A percentile compares a stretch with the other conserved stretches of the same genome.
Evolutionary conservation across 306 rosid genomes (phyloP).

Genomic region (Cicer judaicum): DNA sequence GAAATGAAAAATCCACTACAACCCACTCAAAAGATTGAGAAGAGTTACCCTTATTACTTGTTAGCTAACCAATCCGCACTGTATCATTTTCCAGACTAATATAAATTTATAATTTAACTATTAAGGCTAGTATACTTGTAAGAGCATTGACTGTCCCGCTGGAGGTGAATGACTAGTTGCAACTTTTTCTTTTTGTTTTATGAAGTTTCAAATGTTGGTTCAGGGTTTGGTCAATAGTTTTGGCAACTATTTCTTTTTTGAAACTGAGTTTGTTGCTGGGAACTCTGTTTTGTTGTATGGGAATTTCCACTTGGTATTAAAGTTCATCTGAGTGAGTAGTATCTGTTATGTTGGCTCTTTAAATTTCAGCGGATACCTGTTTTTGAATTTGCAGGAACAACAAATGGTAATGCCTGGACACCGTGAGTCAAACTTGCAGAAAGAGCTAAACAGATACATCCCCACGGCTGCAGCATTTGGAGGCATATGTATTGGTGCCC

Average conservation of each 20-base stretch:
- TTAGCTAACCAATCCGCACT: no score
- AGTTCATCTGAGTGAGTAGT: neutral
- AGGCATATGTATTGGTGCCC: constrained; percentile 90
- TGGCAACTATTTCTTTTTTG: neutral
- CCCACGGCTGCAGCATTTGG: constrained; percentile 96
- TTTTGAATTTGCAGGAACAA: constrained; percentile 74
- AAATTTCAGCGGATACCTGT: neutral
- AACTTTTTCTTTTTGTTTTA: neutral
- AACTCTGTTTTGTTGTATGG: neutral
- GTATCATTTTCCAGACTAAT: neutral
- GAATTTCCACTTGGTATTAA: neutral
- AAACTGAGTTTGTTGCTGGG: neutral
- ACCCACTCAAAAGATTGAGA: no score
- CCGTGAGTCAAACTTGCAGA: constrained; percentile 88
- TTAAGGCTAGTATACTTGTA: constrained; percentile 6
- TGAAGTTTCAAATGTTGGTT: neutral
- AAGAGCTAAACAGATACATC: constrained; percentile 83
- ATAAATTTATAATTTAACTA: neutral
- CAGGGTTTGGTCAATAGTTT: constrained; percentile 1
- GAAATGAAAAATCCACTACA: no score
- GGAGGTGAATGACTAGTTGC: constrained; percentile 12
- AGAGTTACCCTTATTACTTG: no score
- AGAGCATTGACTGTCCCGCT: neutral
- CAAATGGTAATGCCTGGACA: constrained; percentile 99
- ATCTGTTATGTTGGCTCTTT: neutral